phyloP scores from a whole-genome alignment of 2,329 filamentous ascomycete species.

The Colletotrichum viniferum region DNA sequence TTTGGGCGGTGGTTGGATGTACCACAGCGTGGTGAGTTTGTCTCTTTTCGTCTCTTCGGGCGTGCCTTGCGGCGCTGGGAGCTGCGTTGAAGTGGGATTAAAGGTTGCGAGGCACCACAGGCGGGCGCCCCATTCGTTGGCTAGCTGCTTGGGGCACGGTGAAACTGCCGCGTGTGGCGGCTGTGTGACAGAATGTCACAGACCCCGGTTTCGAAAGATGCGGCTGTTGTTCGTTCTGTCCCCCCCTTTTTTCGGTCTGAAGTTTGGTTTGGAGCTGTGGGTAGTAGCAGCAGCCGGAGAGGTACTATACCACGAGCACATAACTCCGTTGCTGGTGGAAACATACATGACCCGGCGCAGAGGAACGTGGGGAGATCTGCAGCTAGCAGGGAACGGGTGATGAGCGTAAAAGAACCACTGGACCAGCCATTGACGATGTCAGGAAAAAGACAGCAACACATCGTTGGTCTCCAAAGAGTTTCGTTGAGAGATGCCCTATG shows the following conservation, averaged over 20 bases:
- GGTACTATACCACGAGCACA: neutral
- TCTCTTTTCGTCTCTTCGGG: neutral
- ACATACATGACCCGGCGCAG: neutral
- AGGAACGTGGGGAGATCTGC: slow-evolving; percentile 6
- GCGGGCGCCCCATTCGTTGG: neutral
- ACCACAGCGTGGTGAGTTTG: neutral
- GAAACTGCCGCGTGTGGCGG: slow-evolving; percentile 22
- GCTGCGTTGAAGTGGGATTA: neutral
- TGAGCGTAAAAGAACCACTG: neutral
- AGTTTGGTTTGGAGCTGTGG: neutral
- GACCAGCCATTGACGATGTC: neutral
- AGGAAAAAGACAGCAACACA: neutral
- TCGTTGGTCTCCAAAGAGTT: neutral
- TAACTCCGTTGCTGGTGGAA: neutral
- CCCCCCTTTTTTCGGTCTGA: neutral
- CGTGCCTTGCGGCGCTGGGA: neutral
- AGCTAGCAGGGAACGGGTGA: slow-evolving; percentile 11
- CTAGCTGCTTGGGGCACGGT: neutral
- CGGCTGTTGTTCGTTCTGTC: neutral
- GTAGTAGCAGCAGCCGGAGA: neutral
- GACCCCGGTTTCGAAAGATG: slow-evolving; percentile 18
- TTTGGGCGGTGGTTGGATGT: neutral
- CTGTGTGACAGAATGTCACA: slow-evolving; percentile 23
- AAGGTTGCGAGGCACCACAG: neutral
- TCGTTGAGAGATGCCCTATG: neutral